phyloP scores from a whole-genome alignment of 2,329 filamentous ascomycete species.

The Claviceps citrina region DNA sequence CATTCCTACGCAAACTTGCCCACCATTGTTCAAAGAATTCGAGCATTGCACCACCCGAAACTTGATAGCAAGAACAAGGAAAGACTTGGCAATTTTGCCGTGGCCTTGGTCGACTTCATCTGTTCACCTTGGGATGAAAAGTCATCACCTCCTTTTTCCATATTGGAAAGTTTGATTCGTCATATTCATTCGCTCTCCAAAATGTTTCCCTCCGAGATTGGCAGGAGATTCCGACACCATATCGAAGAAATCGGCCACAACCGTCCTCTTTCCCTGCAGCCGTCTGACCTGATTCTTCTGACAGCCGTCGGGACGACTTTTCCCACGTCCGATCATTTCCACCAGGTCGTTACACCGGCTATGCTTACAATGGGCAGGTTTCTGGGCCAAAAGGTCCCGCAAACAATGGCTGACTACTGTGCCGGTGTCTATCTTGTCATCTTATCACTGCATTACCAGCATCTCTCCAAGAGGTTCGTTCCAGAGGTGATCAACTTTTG shows the following conservation, averaged over 20 bases:
- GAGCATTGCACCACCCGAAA: conserved; percentile 82
- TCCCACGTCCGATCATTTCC: conserved; percentile 93
- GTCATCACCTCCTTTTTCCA: conserved; percentile 41
- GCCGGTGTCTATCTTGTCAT: conserved; percentile 67
- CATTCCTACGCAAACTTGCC: conserved; percentile 53
- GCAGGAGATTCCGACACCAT: conserved; percentile 60
- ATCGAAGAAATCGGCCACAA: conserved; percentile 39
- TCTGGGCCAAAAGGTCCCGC: conserved; percentile 60
- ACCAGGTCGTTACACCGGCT: conserved; percentile 82
- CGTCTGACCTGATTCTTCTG: conserved; percentile 66
- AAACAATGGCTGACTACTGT: conserved; percentile 48
- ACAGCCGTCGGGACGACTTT: conserved; percentile 75
- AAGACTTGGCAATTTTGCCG: conserved; percentile 55
- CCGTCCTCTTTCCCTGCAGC: conserved; percentile 37
- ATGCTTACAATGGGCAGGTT: conserved; percentile 73
- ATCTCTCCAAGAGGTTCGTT: conserved; percentile 69
- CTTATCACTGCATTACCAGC: conserved; percentile 68
- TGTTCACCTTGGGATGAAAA: conserved; percentile 29
- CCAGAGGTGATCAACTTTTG: conserved; percentile 77
- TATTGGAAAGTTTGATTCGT: conserved; percentile 67
- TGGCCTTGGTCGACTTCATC: conserved; percentile 48
- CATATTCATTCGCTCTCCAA: conserved; percentile 90
- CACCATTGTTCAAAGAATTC: conserved; percentile 72
- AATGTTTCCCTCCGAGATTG: conserved; percentile 64
- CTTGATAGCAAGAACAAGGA: conserved; percentile 73